These are phyloP conservation scores for Aphanomyces euteiches DNA, from an alignment of 352 stramenopile species.

Conservation along the genomic window DNA sequence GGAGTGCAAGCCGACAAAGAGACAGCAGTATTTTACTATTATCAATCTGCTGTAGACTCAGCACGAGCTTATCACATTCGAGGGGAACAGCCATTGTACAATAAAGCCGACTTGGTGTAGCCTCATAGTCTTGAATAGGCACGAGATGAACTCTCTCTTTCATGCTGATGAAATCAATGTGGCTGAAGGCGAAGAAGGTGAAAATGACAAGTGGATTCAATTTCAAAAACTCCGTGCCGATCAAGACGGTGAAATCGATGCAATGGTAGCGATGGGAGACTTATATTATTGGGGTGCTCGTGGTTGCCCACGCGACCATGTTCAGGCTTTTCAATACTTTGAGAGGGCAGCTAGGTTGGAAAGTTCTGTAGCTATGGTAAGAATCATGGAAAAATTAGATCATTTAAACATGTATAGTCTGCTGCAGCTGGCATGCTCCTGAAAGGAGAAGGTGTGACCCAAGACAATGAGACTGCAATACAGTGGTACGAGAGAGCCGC, in stretches of 20 bases:
- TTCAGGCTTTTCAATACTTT: constrained; percentile 71
- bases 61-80: constrained; percentile 52
- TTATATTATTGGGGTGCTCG: constrained; percentile 87
- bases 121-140: constrained; percentile 17
- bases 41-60: constrained; percentile 46
- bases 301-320: constrained; percentile 67
- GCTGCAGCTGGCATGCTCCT: constrained; percentile 83
- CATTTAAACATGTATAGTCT: constrained; percentile 37
- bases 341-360: constrained; percentile 54
- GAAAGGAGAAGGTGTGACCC: constrained; percentile 71
- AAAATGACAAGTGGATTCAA: constrained; percentile 85
- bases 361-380: constrained; percentile 38
- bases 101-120: constrained; percentile 7
- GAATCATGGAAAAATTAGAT: no score
- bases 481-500: constrained; percentile 73
- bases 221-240: constrained; percentile 79
- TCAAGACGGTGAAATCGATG: constrained; percentile 61
- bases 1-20: constrained; percentile 33
- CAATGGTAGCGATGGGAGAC: constrained; percentile 83
- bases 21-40: constrained; percentile 57
- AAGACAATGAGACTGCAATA: constrained; percentile 72
- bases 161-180: constrained; percentile 51
- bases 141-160: constrained; percentile 73
- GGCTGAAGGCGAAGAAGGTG: constrained; percentile 54
- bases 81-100: constrained; percentile 62